These are phyloP conservation scores for Rhizopus stolonifer DNA, from an alignment of 371 early-diverging fungal species.

Conservation along the genomic window DNA sequence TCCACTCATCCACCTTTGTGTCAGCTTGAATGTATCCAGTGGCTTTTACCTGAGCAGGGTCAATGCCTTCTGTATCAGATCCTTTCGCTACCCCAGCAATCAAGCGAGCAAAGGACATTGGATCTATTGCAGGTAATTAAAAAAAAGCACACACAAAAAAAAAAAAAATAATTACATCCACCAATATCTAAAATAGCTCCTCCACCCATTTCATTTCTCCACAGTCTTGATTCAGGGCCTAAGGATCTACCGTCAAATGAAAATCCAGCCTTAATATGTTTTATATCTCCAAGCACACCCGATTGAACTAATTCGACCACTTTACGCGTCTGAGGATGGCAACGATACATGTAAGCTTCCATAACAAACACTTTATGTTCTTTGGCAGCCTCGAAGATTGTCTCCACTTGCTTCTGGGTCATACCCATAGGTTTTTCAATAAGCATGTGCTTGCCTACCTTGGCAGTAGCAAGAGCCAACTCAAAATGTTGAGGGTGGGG, in stretches of 20 bases:
- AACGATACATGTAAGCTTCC: constrained; percentile 56
- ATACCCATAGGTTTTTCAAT: constrained; percentile 56
- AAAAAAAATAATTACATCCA: constrained; percentile 36
- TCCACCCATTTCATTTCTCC: constrained; percentile 48
- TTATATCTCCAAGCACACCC: constrained; percentile 39
- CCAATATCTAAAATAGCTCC: constrained; percentile 52
- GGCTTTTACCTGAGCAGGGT: constrained; percentile 38
- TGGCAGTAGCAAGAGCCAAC: constrained; percentile 29
- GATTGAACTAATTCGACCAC: constrained; percentile 29
- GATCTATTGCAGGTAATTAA: too few relatives aligned
- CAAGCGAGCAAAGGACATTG: constrained; percentile 45
- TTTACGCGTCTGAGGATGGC: constrained; percentile 45
- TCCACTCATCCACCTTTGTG: constrained; percentile 49
- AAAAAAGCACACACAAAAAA: too few relatives aligned
- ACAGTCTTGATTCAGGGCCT: constrained; percentile 40
- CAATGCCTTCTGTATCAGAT: constrained; percentile 8
- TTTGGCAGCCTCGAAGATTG: constrained; percentile 33
- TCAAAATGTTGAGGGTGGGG: constrained; percentile 51
- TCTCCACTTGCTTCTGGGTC: constrained; percentile 35
- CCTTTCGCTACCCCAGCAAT: constrained; percentile 37
- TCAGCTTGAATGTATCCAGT: constrained; percentile 40
- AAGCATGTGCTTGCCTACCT: constrained; percentile 47
- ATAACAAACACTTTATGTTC: constrained; percentile 37
- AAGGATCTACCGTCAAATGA: constrained; percentile 37
- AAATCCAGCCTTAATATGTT: constrained; percentile 40